Evolutionary conservation across 768 basidiomycete genomes (phyloP).

Genomic region (Russula emetica): DNA sequence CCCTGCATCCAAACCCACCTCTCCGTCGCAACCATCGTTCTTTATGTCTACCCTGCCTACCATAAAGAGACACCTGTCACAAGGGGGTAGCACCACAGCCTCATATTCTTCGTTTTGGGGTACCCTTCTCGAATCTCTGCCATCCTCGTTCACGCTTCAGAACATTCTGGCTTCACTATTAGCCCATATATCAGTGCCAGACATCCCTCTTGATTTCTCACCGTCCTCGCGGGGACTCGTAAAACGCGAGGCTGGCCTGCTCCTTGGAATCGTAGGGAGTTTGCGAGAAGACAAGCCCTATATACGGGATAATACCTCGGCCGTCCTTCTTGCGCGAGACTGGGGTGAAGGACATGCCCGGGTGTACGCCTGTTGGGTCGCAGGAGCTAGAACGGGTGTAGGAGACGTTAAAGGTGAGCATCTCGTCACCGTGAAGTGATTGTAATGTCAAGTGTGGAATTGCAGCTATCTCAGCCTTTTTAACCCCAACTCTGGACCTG

Average conservation of each 20-base stretch:
- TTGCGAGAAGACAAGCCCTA: conserved; percentile 43
- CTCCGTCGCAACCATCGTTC: conserved; percentile 68
- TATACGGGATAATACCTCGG: conserved; percentile 48
- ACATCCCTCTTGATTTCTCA: conserved; percentile 35
- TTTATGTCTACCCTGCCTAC: conserved; percentile 49
- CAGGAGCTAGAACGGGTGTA: conserved; percentile 39
- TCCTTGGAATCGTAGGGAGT: conserved; percentile 52
- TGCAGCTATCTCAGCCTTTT: conserved; percentile 45
- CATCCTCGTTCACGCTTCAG: conserved; percentile 51
- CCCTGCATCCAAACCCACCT: conserved; percentile 45
- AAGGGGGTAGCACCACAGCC: conserved; percentile 26
- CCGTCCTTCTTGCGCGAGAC: conserved; percentile 49
- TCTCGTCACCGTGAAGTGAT: background rate
- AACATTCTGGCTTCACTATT: conserved; percentile 59
- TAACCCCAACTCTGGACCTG: conserved; percentile 48
- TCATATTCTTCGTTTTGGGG: conserved; percentile 52
- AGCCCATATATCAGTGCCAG: conserved; percentile 39
- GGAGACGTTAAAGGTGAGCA: conserved; percentile 36
- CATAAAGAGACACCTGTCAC: conserved; percentile 43
- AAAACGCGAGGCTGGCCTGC: conserved; percentile 51
- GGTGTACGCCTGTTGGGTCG: conserved; percentile 68
- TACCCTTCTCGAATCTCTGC: conserved; percentile 42
- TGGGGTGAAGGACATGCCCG: conserved; percentile 60
- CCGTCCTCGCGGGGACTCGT: conserved; percentile 40
- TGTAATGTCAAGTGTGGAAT: conserved; percentile 12